These are phyloP conservation scores for Rhizopus microsporus DNA, from an alignment of 371 early-diverging fungal species.

Conservation along the genomic window DNA sequence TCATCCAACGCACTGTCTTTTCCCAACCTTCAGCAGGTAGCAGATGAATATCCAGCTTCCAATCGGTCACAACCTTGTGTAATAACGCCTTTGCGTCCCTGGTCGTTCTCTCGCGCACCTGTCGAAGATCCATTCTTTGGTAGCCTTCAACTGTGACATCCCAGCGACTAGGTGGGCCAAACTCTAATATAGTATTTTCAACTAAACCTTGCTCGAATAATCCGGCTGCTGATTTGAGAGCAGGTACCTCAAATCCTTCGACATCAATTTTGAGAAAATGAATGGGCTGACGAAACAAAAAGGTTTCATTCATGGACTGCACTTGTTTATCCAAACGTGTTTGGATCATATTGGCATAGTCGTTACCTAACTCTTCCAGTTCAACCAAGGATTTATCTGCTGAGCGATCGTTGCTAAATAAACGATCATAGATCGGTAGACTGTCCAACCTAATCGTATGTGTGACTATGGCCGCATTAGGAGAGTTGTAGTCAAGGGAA, in stretches of 20 bases:
- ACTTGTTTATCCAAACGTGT: constrained; percentile 3
- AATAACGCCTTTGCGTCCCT: constrained; percentile 29
- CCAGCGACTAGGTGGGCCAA: constrained; percentile 50
- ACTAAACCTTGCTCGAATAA: constrained; percentile 42
- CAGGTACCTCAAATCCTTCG: constrained; percentile 49
- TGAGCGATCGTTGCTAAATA: constrained; percentile 23
- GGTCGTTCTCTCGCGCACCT: constrained; percentile 27
- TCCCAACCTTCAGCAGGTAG: constrained; percentile 49
- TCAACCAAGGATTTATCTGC: constrained; percentile 22
- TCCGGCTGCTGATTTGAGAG: constrained; percentile 38
- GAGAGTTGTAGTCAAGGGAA: constrained; percentile 32
- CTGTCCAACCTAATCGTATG: constrained; percentile 49
- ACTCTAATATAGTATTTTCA: constrained; percentile 46
- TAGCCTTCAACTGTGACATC: constrained; percentile 35
- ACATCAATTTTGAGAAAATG: constrained; percentile 55
- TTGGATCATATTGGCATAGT: constrained; percentile 29
- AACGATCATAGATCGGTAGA: constrained; percentile 35
- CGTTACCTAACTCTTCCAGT: constrained; percentile 29
- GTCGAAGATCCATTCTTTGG: constrained; percentile 8
- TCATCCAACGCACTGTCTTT: constrained; percentile 38
- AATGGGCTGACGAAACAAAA: constrained; percentile 41
- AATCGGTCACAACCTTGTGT: constrained; percentile 30
- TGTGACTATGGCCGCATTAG: constrained; percentile 31
- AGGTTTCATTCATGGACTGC: constrained; percentile 13
- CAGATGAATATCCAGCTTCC: constrained; percentile 43